phyloP scores from a whole-genome alignment of 2,329 filamentous ascomycete genomes.

The Hysterium pulicare region DNA sequence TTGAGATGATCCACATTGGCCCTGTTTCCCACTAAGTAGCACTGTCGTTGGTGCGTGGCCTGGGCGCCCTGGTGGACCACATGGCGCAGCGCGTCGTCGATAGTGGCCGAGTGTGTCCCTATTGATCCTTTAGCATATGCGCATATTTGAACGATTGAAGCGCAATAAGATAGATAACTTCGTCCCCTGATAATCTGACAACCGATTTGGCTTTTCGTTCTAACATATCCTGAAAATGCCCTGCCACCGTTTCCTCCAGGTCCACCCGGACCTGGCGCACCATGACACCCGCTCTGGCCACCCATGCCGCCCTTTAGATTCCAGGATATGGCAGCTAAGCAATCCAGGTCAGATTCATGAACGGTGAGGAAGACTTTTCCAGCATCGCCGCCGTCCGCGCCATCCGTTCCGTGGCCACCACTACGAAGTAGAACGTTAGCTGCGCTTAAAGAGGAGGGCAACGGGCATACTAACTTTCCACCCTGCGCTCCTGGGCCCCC shows the following conservation, averaged over 20 bases:
- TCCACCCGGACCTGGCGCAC: slow-evolving; percentile 12
- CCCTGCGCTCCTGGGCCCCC: slow-evolving; percentile 7
- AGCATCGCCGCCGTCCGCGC: slow-evolving; percentile 11
- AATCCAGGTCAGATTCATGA: slow-evolving; percentile 12
- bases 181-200: too few relatives aligned
- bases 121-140: not conserved
- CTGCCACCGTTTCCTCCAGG: slow-evolving; percentile 10
- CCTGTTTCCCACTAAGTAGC: slow-evolving; percentile 8
- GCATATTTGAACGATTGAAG: not conserved
- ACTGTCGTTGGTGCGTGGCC: slow-evolving; percentile 5
- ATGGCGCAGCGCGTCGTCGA: too few relatives aligned
- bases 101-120: slow-evolving; percentile 2
- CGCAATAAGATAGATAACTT: too few relatives aligned
- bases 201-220: not conserved
- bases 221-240: slow-evolving; percentile 5
- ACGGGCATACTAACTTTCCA: slow-evolving; percentile 7
- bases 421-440: slow-evolving; percentile 1
- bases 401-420: slow-evolving; percentile 10
- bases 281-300: slow-evolving; percentile 12
- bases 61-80: slow-evolving; percentile 7
- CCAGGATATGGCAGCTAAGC: slow-evolving; percentile 8
- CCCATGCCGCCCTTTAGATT: slow-evolving; percentile 10
- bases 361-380: slow-evolving; percentile 14
- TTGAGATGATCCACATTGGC: slow-evolving; percentile 9
- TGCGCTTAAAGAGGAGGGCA: not conserved